These are phyloP conservation scores for Talaromyces trachyspermus DNA, from an alignment of 495 filamentous ascomycete genomes.

Conservation along the genomic window DNA sequence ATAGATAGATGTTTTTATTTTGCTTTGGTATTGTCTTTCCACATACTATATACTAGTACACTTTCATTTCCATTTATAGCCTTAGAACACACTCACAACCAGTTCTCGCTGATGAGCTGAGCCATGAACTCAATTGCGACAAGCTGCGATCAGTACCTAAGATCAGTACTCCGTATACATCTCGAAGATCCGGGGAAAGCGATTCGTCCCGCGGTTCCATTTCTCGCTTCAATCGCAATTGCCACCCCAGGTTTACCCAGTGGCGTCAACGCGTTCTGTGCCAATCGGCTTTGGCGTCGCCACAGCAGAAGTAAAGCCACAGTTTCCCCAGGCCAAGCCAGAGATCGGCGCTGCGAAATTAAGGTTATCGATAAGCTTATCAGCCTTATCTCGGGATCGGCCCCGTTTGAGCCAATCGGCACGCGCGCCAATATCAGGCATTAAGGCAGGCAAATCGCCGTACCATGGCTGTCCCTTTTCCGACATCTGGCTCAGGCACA, in stretches of 20 bases:
- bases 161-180: too few relatives aligned
- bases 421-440: neutral
- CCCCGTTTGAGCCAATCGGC: neutral
- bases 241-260: neutral
- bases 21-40: too few relatives aligned
- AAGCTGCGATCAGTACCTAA: too few relatives aligned
- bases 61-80: too few relatives aligned
- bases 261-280: neutral
- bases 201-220: too few relatives aligned
- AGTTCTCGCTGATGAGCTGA: too few relatives aligned
- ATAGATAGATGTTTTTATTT: neutral
- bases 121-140: too few relatives aligned
- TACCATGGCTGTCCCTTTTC: neutral
- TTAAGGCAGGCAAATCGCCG: neutral
- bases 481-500: slow-evolving; percentile 1
- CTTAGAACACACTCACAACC: too few relatives aligned
- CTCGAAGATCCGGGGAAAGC: neutral
- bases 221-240: neutral
- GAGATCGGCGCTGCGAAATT: too few relatives aligned
- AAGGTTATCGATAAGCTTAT: neutral
- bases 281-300: neutral
- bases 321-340: neutral
- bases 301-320: neutral
- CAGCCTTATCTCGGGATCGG: neutral
- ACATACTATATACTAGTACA: too few relatives aligned